These are phyloP conservation scores for Crucibulum laeve DNA, from an alignment of 768 basidiomycete genomes.

Conservation along the genomic window DNA sequence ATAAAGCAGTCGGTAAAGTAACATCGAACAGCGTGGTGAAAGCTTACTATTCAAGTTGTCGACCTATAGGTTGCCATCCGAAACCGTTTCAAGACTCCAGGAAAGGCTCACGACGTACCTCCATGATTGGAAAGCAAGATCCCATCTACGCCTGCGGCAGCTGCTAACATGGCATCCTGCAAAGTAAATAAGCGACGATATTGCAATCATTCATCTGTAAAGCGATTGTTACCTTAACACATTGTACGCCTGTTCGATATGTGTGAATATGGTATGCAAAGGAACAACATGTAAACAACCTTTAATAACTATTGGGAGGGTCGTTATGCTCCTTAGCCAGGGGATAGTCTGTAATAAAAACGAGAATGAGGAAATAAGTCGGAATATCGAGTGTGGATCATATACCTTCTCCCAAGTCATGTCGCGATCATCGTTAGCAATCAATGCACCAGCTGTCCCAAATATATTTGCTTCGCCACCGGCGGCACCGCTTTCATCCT, in stretches of 20 bases:
- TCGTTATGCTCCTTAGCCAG: constrained; percentile 69
- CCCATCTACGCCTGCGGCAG: constrained; percentile 79
- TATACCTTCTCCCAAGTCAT: constrained; percentile 75
- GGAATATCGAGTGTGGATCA: neutral
- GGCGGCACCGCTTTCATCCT: constrained; percentile 24
- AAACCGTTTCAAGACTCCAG: constrained; percentile 1
- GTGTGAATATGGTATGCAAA: neutral
- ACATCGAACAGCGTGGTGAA: constrained; percentile 6
- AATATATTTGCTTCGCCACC: constrained; percentile 32
- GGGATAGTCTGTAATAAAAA: constrained; percentile 54
- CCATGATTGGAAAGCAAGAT: constrained; percentile 92
- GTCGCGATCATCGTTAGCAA: constrained; percentile 63
- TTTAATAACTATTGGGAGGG: constrained; percentile 71
- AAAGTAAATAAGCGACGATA: constrained; percentile 5
- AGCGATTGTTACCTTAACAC: constrained; percentile 49
- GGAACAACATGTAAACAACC: constrained; percentile 28
- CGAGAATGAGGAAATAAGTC: neutral
- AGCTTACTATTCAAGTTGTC: constrained; percentile 77
- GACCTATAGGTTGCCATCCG: constrained; percentile 33
- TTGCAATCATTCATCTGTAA: constrained; percentile 10
- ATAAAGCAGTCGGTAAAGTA: constrained; percentile 16
- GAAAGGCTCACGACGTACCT: constrained; percentile 36
- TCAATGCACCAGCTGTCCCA: constrained; percentile 66
- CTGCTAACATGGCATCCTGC: constrained; percentile 84
- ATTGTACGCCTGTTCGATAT: constrained; percentile 55